Conservation (phyloP, 1,284 basidiomycete species). For the Kalmanozyma brasiliensis region DNA sequence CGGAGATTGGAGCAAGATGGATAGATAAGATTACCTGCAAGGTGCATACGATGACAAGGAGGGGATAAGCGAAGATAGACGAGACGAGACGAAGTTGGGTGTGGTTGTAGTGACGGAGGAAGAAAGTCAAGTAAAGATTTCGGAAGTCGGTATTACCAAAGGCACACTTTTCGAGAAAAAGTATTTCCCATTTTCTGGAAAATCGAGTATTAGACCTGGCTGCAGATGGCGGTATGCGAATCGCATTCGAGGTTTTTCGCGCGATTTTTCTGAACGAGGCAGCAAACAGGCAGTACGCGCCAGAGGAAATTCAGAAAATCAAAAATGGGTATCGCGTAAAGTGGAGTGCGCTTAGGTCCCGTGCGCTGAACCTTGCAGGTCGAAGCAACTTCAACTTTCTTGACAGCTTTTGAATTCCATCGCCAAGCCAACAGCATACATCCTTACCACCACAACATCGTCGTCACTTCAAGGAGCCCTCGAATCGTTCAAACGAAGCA, state of each 20-base stretch:
- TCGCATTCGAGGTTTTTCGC: background rate
- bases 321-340: conserved; percentile 23
- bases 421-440: conserved; percentile 22
- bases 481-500: too few relatives aligned
- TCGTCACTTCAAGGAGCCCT: background rate
- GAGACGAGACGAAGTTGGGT: conserved; percentile 1
- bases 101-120: conserved; percentile 12
- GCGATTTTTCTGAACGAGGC: background rate
- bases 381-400: background rate
- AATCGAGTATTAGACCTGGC: too few relatives aligned
- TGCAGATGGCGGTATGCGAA: conserved; percentile 11
- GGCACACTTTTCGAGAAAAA: background rate
- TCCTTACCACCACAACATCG: conserved; percentile 16
- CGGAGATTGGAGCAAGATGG: background rate
- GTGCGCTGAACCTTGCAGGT: conserved; percentile 1
- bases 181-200: too few relatives aligned
- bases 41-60: background rate
- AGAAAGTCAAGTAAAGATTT: conserved; percentile 1
- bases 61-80: background rate
- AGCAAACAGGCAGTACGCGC: conserved; percentile 8
- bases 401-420: conserved; percentile 5
- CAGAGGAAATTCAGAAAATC: background rate
- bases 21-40: conserved; percentile 1
- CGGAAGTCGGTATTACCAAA: conserved; percentile 26
- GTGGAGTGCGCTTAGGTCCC: conserved; percentile 17